phyloP scores from a whole-genome alignment of 108 stramenopile genomes.

The Discostella stelligeroides region DNA sequence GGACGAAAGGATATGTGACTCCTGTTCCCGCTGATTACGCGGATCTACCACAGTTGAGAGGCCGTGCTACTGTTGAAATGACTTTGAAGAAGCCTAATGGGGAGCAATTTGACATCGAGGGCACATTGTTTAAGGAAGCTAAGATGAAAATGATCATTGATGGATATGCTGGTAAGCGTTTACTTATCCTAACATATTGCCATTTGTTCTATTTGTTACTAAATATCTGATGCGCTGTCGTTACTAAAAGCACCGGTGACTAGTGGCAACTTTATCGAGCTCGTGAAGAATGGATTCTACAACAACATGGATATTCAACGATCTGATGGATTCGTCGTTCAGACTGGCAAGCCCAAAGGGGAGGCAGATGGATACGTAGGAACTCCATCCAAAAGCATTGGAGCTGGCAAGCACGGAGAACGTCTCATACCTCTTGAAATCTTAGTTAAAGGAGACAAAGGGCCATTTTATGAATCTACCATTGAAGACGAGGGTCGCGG shows the following conservation, averaged over 20 bases:
- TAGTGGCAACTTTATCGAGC: slow-evolving; percentile 92
- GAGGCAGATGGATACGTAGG: slow-evolving; percentile 91
- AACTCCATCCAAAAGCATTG: slow-evolving; percentile 74
- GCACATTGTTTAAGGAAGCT: slow-evolving; percentile 76
- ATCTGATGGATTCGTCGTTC: slow-evolving; percentile 97
- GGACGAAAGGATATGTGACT: slow-evolving; percentile 59
- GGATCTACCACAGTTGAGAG: slow-evolving; percentile 86
- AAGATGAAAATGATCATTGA: slow-evolving; percentile 93
- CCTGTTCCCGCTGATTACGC: slow-evolving; percentile 83
- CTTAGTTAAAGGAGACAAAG: slow-evolving; percentile 84
- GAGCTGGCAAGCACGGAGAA: slow-evolving; percentile 80
- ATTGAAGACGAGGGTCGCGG: slow-evolving; percentile 97
- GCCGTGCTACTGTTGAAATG: slow-evolving; percentile 93
- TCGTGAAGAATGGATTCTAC: slow-evolving; percentile 96
- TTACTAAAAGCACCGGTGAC: slow-evolving; percentile 83
- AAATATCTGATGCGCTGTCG: not conserved
- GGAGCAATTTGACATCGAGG: slow-evolving; percentile 86
- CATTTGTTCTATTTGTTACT: slow-evolving; percentile 3
- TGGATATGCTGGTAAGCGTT: slow-evolving; percentile 77
- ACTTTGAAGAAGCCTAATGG: slow-evolving; percentile 79
- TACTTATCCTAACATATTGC: not conserved
- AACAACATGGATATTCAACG: slow-evolving; percentile 93
- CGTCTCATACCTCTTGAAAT: slow-evolving; percentile 94
- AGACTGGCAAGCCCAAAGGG: slow-evolving; percentile 94
- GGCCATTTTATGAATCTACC: slow-evolving; percentile 89